phyloP scores from a whole-genome alignment of 2,329 filamentous ascomycete genomes.

The Parafenestella ontariensis region DNA sequence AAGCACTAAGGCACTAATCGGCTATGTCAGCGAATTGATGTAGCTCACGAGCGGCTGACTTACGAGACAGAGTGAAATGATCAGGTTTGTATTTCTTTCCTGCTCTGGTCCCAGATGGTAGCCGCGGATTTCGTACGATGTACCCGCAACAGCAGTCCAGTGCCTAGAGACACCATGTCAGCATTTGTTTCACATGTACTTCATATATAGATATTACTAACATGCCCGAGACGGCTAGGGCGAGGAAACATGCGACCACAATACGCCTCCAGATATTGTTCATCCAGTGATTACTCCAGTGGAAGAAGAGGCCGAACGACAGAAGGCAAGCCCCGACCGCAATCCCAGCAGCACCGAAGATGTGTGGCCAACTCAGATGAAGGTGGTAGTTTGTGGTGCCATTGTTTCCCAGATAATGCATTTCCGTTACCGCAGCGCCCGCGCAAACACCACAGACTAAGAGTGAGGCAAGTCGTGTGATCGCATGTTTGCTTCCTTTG shows the following conservation, averaged over 20 bases:
- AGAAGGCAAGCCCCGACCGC: constrained; percentile 74
- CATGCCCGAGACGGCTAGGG: constrained; percentile 81
- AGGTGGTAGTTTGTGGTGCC: constrained; percentile 80
- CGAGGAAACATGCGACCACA: constrained; percentile 71
- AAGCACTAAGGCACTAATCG: constrained; percentile 49
- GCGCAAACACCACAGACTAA: constrained; percentile 71
- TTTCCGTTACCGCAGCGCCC: constrained; percentile 78
- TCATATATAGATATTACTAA: background rate
- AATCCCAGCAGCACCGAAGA: constrained; percentile 74
- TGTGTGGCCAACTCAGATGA: constrained; percentile 64
- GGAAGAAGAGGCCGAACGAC: constrained; percentile 78
- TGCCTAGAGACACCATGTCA: constrained; percentile 52
- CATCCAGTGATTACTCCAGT: constrained; percentile 77
- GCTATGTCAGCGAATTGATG: constrained; percentile 69
- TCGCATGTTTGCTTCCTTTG: constrained; percentile 33
- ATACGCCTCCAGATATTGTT: constrained; percentile 78
- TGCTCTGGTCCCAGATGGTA: constrained; percentile 49
- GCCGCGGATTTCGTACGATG: constrained; percentile 66
- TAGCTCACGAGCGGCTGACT: constrained; percentile 61
- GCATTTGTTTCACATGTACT: background rate
- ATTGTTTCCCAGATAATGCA: constrained; percentile 89
- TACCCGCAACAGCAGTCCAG: constrained; percentile 79
- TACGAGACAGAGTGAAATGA: constrained; percentile 75
- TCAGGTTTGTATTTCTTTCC: constrained; percentile 69
- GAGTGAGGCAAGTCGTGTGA: constrained; percentile 42